phyloP scores from a whole-genome alignment of 1,284 basidiomycete species.

The Malassezia arunalokei region DNA sequence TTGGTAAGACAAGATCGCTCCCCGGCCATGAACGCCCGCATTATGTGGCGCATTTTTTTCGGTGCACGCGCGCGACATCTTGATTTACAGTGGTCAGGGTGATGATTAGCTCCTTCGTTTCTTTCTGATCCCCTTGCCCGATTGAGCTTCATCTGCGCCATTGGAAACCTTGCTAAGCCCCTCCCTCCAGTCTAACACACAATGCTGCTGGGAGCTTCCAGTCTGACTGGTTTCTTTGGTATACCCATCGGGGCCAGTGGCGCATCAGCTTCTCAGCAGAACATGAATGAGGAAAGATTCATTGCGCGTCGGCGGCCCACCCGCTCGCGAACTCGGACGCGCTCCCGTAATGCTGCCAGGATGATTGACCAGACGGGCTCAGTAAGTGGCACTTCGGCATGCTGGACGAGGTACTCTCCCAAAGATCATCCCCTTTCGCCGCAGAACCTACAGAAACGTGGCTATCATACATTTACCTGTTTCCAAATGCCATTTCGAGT shows the following conservation, averaged over 20 bases:
- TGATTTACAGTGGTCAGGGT: no score
- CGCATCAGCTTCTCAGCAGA: neutral
- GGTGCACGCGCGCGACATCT: no score
- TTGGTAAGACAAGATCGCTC: no score
- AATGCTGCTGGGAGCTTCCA: neutral
- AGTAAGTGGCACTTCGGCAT: neutral
- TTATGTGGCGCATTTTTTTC: no score
- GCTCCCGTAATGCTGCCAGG: neutral
- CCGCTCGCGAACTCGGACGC: conserved; percentile 8
- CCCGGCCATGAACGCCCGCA: no score
- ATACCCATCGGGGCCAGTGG: neutral
- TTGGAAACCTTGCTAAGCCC: no score
- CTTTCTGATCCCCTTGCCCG: no score
- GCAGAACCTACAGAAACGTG: conserved; percentile 32
- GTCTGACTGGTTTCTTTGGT: neutral
- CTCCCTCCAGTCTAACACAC: neutral
- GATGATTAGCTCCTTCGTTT: no score
- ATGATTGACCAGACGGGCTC: neutral
- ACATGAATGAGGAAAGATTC: neutral
- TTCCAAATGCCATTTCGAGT: conserved; percentile 43
- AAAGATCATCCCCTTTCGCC: conserved; percentile 39
- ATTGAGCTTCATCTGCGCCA: no score
- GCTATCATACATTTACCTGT: conserved; percentile 42
- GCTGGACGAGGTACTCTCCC: conserved; percentile 20
- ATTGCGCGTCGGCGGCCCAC: neutral